These are phyloP conservation scores for Sclerotinia borealis DNA, from an alignment of 2,329 filamentous ascomycete genomes.

Conservation along the genomic window DNA sequence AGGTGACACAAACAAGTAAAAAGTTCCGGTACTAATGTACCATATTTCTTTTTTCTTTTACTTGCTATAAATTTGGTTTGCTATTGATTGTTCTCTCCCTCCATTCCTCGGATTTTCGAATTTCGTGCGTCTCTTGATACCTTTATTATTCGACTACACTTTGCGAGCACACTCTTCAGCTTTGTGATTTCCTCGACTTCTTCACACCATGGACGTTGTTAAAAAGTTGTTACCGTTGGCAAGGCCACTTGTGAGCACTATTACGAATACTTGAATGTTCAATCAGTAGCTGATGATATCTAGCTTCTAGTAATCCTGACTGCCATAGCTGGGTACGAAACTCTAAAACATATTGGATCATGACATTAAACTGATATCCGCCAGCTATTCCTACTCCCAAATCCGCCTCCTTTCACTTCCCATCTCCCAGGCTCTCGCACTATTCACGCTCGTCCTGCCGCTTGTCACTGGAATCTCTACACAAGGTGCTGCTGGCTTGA, in stretches of 20 bases:
- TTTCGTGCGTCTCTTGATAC: not conserved
- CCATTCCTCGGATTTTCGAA: not conserved
- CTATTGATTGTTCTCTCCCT: not conserved
- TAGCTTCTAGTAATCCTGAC: conserved; percentile 26
- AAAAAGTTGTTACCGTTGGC: conserved; percentile 17
- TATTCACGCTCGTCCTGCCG: conserved; percentile 29
- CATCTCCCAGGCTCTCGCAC: conserved; percentile 27
- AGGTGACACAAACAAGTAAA: not conserved
- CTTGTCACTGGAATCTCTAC: conserved; percentile 28
- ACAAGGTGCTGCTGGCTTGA: conserved; percentile 20
- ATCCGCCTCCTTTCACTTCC: conserved; percentile 29
- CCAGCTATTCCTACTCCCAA: conserved; percentile 28
- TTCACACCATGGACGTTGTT: conserved; percentile 14
- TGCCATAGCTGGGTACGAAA: conserved; percentile 26
- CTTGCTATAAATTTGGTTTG: not conserved
- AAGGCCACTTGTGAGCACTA: conserved; percentile 23
- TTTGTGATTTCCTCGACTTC: conserved; percentile 1
- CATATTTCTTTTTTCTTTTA: too few relatives aligned
- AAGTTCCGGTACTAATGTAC: not conserved
- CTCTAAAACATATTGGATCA: not conserved
- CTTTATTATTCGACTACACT: not conserved
- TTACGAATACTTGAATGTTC: not conserved
- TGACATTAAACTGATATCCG: conserved; percentile 4
- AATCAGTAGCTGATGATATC: conserved; percentile 12
- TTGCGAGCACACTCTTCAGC: not conserved